Evolutionary conservation across 2,329 filamentous ascomycete genomes (phyloP), one percentile per base, ranked within the genome.

Genomic region (Trichoderma koningiopsis): DNA sequence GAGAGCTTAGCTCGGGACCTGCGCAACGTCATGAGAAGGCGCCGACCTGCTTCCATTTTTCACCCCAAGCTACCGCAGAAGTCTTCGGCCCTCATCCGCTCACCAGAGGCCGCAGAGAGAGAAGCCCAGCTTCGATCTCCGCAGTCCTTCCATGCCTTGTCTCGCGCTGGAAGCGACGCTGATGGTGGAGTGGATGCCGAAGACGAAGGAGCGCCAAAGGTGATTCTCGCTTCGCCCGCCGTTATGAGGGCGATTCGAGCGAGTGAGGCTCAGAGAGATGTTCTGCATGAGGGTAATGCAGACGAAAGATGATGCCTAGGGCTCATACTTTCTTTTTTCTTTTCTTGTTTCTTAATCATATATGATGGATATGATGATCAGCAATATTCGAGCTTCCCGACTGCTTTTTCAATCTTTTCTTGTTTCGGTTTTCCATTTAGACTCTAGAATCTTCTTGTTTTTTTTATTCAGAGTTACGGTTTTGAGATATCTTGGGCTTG

Each of bases 1-100:
- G 65, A 63, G 55, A 59, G 35, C 58, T 19, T 68, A 14, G 65
- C 65, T n/a, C 52, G 65, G 60, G 69, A 70, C 31, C 37, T 64
- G 65, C 65, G 69, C 37, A 62, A 68, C 40, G 49, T 63, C 40
- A 70, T 63, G 69, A 55, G 63, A 57, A 68, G 58, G 65, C 65
- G 65, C 40, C 67, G 68, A 58, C 69, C 69, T 43, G 69, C 58
- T 53, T 62, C 57, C 22, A 19, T 70, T 40, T 70, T 70, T 27
- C 65, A 68, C 40, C 22, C 69, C 10, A 68, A 37, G 53, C 65
- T 58, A 31, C 68, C 61, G 49, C 43, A 70, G 68, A 56, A 49
- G 63, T 33, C 57, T 27, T 67, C 68, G 57, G 63, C 68, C 19
- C 62, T 62, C 8, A 62, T 67, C 57, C 62, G 62, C 57, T 70